phyloP scores from a whole-genome alignment of 768 basidiomycete genomes.

The Phanerodontia chrysosporium region DNA sequence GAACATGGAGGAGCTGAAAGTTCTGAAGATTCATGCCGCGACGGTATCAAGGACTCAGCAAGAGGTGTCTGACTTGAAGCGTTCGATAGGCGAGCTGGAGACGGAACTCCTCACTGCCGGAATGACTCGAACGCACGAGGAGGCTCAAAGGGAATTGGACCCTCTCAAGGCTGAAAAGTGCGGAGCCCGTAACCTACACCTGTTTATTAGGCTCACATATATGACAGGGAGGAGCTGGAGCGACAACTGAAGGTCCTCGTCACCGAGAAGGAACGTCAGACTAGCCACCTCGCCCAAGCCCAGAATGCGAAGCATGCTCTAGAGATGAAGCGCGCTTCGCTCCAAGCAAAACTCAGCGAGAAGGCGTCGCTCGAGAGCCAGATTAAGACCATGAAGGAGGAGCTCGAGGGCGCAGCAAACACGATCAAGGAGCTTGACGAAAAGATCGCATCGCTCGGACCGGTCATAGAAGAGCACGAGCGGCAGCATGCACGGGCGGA shows the following conservation, averaged over 20 bases:
- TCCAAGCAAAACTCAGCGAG: conserved; percentile 55
- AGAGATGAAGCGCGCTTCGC: conserved; percentile 56
- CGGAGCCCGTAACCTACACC: conserved; percentile 19
- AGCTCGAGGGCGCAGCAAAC: conserved; percentile 40
- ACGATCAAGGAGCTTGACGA: conserved; percentile 63
- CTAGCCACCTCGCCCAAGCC: conserved; percentile 42
- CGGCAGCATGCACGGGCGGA: conserved; percentile 47
- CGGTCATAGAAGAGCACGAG: conserved; percentile 62
- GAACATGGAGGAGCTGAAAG: conserved; percentile 56
- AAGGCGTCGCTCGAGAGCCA: conserved; percentile 52
- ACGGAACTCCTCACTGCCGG: conserved; percentile 66
- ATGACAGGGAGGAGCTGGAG: conserved; percentile 57
- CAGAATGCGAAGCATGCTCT: conserved; percentile 61
- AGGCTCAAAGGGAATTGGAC: conserved; percentile 78
- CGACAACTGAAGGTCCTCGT: conserved; percentile 54
- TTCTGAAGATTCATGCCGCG: conserved; percentile 57
- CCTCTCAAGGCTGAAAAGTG: conserved; percentile 62
- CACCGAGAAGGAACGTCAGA: conserved; percentile 61
- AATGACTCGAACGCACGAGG: conserved; percentile 76
- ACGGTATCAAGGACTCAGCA: conserved; percentile 55
- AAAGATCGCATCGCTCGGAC: conserved; percentile 55
- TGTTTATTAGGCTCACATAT: not conserved
- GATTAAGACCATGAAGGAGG: conserved; percentile 55
- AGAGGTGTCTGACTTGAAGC: conserved; percentile 54
- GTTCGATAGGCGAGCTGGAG: conserved; percentile 64